A percentile compares a stretch with the other conserved stretches of the same genome.
Conservation (phyloP, 495 filamentous ascomycete species). For the Trichocladium antarcticum region DNA sequence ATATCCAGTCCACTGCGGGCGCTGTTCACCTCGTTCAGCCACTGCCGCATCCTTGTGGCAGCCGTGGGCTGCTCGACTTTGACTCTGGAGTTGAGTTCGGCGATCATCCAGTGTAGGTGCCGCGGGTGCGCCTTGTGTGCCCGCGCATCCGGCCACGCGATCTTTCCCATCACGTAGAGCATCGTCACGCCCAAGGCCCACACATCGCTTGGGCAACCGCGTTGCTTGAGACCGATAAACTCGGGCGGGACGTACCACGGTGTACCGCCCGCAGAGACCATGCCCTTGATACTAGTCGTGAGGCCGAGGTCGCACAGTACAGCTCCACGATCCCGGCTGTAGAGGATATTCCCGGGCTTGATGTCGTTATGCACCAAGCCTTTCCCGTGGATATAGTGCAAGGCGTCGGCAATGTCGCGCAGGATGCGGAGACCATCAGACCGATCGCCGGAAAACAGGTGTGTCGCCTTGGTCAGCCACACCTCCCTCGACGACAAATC, state of each 20-base stretch:
- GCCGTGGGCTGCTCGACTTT: slow-evolving; percentile 29
- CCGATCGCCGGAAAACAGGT: slow-evolving; percentile 32
- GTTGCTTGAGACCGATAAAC: slow-evolving; percentile 37
- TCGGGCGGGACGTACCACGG: slow-evolving; percentile 43
- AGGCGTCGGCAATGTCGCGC: slow-evolving; percentile 34
- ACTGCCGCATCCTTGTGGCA: slow-evolving; percentile 35
- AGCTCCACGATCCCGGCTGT: slow-evolving; percentile 39
- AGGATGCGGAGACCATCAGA: slow-evolving; percentile 35
- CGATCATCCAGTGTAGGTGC: slow-evolving; percentile 39
- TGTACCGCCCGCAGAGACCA: slow-evolving; percentile 35
- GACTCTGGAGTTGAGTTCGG: slow-evolving; percentile 23
- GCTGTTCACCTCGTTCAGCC: slow-evolving; percentile 35
- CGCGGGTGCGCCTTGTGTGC: slow-evolving; percentile 32
- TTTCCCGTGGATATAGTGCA: slow-evolving; percentile 38
- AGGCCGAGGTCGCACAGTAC: slow-evolving; percentile 42
- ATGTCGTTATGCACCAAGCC: slow-evolving; percentile 42
- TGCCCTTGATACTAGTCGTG: slow-evolving; percentile 30
- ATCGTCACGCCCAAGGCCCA: slow-evolving; percentile 42
- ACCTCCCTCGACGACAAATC: slow-evolving; percentile 31
- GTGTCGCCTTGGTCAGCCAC: slow-evolving; percentile 31
- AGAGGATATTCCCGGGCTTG: slow-evolving; percentile 44
- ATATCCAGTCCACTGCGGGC: slow-evolving; percentile 27
- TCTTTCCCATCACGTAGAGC: slow-evolving; percentile 39
- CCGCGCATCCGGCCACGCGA: slow-evolving; percentile 36
- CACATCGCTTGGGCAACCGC: slow-evolving; percentile 38